Evolutionary conservation across 2,329 filamentous ascomycete genomes (phyloP).

Genomic region (Cladosporium sp.): DNA sequence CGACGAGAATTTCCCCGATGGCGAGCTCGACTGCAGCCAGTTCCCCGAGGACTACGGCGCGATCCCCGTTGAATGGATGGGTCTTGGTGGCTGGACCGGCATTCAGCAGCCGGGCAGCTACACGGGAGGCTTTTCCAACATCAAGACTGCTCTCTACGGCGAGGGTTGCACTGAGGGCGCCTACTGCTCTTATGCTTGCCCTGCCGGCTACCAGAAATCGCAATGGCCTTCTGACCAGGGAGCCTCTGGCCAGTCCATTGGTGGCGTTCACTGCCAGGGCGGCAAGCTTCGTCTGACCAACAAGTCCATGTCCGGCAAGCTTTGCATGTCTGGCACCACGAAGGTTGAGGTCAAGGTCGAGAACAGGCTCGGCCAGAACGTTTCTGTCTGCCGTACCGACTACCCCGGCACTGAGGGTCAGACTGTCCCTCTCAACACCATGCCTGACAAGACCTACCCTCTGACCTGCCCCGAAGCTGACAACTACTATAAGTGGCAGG

Average conservation of each 20-base stretch:
- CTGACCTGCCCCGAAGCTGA: constrained; percentile 70
- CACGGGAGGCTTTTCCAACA: constrained; percentile 40
- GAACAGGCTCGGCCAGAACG: constrained; percentile 63
- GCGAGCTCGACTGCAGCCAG: constrained; percentile 59
- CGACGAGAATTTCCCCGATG: constrained; percentile 66
- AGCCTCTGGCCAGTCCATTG: constrained; percentile 72
- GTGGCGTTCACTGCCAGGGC: constrained; percentile 75
- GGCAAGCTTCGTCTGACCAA: constrained; percentile 77
- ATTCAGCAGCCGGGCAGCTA: constrained; percentile 51
- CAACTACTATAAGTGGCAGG: constrained; percentile 73
- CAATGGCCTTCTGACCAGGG: constrained; percentile 84
- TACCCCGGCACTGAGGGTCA: constrained; percentile 91
- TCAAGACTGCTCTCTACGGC: constrained; percentile 61
- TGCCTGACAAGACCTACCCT: constrained; percentile 51
- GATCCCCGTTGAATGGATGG: constrained; percentile 61
- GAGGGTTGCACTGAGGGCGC: constrained; percentile 54
- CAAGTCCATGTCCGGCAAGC: constrained; percentile 51
- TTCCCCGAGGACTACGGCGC: constrained; percentile 86
- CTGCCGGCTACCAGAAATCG: constrained; percentile 82
- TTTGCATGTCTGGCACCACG: constrained; percentile 69
- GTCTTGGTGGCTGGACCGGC: constrained; percentile 69
- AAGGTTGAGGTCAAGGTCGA: constrained; percentile 59
- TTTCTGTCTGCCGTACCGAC: constrained; percentile 85
- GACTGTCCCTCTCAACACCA: constrained; percentile 66
- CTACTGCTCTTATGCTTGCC: constrained; percentile 92